Conservation (phyloP, 371 early-diverging fungal species). For the Umbelopsis sp. region DNA sequence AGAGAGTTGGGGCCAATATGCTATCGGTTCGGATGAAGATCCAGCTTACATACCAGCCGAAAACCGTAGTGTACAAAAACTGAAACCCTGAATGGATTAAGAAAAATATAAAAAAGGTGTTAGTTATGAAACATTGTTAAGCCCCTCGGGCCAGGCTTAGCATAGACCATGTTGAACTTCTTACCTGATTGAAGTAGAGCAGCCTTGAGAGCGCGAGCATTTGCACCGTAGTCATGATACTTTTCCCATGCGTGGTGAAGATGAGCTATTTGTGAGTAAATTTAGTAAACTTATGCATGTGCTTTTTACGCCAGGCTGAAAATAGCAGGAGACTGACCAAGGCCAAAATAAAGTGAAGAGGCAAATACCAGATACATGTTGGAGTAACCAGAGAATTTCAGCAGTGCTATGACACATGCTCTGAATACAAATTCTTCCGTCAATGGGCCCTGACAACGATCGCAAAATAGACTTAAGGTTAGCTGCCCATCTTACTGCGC, state of each 20-base stretch:
- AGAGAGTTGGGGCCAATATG: constrained; percentile 40
- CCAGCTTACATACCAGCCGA: constrained; percentile 72
- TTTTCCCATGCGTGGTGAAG: constrained; percentile 64
- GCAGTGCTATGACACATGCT: constrained; percentile 59
- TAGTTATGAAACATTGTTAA: neutral
- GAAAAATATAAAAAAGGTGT: neutral
- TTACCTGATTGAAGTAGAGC: constrained; percentile 43
- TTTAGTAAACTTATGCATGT: too few relatives aligned
- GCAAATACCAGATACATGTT: constrained; percentile 43
- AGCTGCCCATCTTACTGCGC: too few relatives aligned
- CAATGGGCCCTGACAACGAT: constrained; percentile 54
- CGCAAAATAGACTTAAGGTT: too few relatives aligned
- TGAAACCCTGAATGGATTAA: constrained; percentile 48
- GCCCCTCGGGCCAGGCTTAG: neutral
- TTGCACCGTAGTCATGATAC: constrained; percentile 44
- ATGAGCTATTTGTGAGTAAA: constrained; percentile 43
- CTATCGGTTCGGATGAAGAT: constrained; percentile 56
- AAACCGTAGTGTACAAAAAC: constrained; percentile 67
- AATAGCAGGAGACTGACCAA: constrained; percentile 43
- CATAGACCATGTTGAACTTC: neutral
- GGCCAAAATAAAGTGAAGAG: constrained; percentile 68
- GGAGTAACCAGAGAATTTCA: constrained; percentile 46
- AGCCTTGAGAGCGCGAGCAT: constrained; percentile 32
- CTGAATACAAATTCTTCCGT: constrained; percentile 75
- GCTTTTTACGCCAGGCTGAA: constrained; percentile 19